A percentile compares a stretch with the other conserved stretches of the same genome.
Evolutionary conservation across 176 grass and related monocot species (phyloP).

Genomic region (Rhynchospora tenuis): DNA sequence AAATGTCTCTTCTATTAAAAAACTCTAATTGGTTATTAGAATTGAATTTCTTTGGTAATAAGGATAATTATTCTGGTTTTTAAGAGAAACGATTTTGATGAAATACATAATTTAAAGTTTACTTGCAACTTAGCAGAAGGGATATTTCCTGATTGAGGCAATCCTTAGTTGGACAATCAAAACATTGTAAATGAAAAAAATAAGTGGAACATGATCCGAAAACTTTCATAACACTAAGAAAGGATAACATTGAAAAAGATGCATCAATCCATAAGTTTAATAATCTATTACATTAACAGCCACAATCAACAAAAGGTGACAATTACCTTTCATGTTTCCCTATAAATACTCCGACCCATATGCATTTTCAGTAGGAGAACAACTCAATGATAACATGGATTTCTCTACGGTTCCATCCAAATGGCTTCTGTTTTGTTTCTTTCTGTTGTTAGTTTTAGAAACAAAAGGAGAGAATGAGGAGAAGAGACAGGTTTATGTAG

Average conservation of each 20-base stretch:
- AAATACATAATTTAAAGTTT: not conserved
- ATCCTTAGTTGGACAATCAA: not conserved
- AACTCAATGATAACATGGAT: not conserved
- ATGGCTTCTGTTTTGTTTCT: conserved; percentile 6
- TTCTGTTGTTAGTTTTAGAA: not conserved
- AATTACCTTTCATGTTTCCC: not conserved
- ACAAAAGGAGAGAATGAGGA: not conserved
- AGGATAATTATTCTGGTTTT: not conserved
- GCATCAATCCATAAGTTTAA: not conserved
- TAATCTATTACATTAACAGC: not conserved
- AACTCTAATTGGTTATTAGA: not conserved
- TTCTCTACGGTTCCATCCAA: not conserved
- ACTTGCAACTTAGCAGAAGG: not conserved
- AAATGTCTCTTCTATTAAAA: not conserved
- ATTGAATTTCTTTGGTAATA: not conserved
- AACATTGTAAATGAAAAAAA: not conserved
- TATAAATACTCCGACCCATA: conserved; percentile 16
- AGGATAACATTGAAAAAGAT: conserved; percentile 11
- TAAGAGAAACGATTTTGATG: not conserved
- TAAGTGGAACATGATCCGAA: not conserved
- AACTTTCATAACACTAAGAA: conserved; percentile 6
- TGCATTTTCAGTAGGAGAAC: not conserved
- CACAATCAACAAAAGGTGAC: not conserved
- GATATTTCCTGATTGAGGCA: not conserved
- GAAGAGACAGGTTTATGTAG: conserved; percentile 44